Evolutionary conservation across 2,329 filamentous ascomycete species (phyloP), one percentile per base, ranked within the genome.

Genomic region (Diplodia scrobiculata): DNA sequence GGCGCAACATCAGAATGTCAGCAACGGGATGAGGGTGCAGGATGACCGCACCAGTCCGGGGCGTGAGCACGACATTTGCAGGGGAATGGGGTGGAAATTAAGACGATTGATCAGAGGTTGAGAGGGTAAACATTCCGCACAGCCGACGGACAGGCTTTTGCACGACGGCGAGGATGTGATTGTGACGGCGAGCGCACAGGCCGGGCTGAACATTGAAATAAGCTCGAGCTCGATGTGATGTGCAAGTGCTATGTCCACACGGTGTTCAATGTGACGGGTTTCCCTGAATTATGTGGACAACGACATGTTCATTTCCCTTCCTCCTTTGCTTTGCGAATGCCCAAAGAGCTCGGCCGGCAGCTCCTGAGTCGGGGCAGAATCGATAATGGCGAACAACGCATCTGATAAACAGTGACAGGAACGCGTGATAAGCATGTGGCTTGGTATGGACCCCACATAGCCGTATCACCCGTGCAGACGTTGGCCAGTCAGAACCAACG

Each of bases 381-480:
- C 19, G n/a, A 29, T n/a, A 45, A 21, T 17, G 21, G 36, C 13
- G 54, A 29, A 59, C 36, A 45, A n/a, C 36, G 36, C 54, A 59
- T n/a, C 25, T n/a, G 54, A 59, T 34, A 59, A 29, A 47, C 36
- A 32, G 36, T 59, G 34, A 45, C 54, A 59, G 38, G 55, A 48
- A 48, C 55, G 41, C n/a, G 38, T 60, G 55, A 60, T 48, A 60
- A 60, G 55, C 55, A 60, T 45, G 55, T 60, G 55, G 55, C 55
- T 60, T 48, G 55, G 27, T 17, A 48, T 32, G 41, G 55, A 60
- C 55, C 55, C 55, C 55, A 60, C 55, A 47, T 19, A 21, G 41
- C 41, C 41, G 55, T 60, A 41, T 60, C 55, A 47, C 17, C 41
- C 25, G 55, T 60, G 34, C 13, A 29, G 34, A 59, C 54, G 21